A percentile compares a stretch with the other conserved stretches of the same genome.
These are phyloP conservation scores for Toxoplasma gondii DNA, from an alignment of 169 alveolate species.

Conservation along the genomic window DNA sequence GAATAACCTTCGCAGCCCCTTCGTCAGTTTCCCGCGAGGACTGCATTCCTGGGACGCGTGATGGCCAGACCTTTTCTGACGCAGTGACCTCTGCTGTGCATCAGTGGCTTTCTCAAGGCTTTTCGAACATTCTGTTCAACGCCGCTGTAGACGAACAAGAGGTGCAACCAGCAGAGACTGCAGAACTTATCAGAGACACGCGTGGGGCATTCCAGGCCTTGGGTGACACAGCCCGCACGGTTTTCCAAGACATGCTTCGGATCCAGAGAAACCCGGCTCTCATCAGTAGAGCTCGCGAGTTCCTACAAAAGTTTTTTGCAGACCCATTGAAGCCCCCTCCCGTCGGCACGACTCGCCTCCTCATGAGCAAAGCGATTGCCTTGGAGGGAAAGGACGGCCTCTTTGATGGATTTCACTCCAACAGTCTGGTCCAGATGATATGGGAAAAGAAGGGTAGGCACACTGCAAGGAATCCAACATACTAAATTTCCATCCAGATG, in stretches of 20 bases:
- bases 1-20: background rate
- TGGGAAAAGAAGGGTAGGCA: background rate
- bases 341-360: background rate
- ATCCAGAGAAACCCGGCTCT: background rate
- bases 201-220: background rate
- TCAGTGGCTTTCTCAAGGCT: background rate
- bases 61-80: background rate
- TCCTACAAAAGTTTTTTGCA: background rate
- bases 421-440: background rate
- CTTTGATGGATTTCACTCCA: background rate
- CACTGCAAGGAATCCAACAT: too few relatives aligned
- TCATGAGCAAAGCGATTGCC: background rate
- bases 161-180: background rate
- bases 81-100: background rate
- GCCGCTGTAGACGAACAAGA: background rate
- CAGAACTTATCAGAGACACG: background rate
- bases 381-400: background rate
- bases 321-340: background rate
- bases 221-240: background rate
- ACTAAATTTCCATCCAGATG: too few relatives aligned
- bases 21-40: background rate
- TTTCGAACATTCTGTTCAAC: background rate
- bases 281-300: background rate
- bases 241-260: background rate
- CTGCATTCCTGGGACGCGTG: background rate